A percentile compares a stretch with the other conserved stretches of the same genome.
phyloP scores from a whole-genome alignment of 2,329 filamentous ascomycete species.

The Monilinia vaccinii-corymbosi region DNA sequence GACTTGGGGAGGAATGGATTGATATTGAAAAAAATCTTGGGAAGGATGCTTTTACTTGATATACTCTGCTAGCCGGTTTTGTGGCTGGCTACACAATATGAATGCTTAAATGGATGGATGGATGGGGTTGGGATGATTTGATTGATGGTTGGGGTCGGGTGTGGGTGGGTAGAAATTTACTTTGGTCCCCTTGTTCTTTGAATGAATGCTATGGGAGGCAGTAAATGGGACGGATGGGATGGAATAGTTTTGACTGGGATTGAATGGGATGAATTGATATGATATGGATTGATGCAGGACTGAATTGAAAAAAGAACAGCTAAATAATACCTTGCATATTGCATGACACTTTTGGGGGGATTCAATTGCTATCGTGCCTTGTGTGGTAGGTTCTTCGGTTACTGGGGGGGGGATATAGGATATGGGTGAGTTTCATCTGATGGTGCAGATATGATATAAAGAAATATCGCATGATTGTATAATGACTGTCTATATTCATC shows the following conservation, averaged over 20 bases:
- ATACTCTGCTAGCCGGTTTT: not conserved
- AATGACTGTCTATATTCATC: not conserved
- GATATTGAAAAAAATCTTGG: not conserved
- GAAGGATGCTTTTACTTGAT: not conserved
- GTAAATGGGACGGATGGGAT: not conserved
- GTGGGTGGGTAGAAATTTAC: not conserved
- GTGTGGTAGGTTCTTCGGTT: not conserved
- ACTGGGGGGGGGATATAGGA: not conserved
- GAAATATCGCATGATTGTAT: not conserved
- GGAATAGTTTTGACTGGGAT: not conserved
- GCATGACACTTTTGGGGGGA: not conserved
- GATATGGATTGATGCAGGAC: not conserved
- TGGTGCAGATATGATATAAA: too few relatives aligned
- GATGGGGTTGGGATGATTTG: not conserved
- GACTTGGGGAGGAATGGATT: not conserved
- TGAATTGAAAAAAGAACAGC: not conserved
- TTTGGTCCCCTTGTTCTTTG: not conserved
- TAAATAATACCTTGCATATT: constrained; percentile 1
- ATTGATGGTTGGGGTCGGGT: not conserved
- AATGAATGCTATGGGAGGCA: not conserved
- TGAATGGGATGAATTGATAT: not conserved
- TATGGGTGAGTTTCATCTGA: not conserved
- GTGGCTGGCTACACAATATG: not conserved
- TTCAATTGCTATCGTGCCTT: not conserved
- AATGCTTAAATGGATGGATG: not conserved